phyloP scores from a whole-genome alignment of 164 flowering plant species.

The Platanus orientalis region DNA sequence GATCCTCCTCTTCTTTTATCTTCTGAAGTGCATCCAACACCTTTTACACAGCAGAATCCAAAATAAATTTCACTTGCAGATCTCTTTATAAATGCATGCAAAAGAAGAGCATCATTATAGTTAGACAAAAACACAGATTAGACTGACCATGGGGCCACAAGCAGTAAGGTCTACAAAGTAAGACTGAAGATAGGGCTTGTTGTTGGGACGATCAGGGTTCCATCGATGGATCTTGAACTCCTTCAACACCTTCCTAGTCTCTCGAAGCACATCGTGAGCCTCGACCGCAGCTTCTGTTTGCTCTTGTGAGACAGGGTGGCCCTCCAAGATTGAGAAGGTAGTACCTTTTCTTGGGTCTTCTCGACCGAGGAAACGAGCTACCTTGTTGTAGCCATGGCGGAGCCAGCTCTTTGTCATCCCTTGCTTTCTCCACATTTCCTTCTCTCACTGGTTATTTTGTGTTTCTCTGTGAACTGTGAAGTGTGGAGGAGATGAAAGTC shows the following conservation, averaged over 20 bases:
- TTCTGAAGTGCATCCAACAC: conserved; percentile 76
- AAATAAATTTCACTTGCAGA: conserved; percentile 5
- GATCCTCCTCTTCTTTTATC: conserved; percentile 57
- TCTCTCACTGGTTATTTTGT: background rate
- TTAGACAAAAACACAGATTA: background rate
- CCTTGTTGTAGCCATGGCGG: conserved; percentile 10
- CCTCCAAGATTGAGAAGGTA: conserved; percentile 45
- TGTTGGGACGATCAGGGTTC: conserved; percentile 51
- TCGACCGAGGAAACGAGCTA: conserved; percentile 3
- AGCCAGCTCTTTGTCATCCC: conserved; percentile 1
- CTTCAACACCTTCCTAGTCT: conserved; percentile 23
- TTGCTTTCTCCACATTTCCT: conserved; percentile 10
- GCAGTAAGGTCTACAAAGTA: conserved; percentile 51
- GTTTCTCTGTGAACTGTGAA: background rate
- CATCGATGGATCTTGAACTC: conserved; percentile 71
- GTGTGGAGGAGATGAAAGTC: background rate
- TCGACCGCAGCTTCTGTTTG: conserved; percentile 44
- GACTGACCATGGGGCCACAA: conserved; percentile 71
- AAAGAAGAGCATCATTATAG: background rate
- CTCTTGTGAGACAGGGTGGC: conserved; percentile 41
- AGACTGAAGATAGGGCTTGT: conserved; percentile 60
- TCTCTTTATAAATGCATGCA: background rate
- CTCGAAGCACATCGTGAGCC: conserved; percentile 6
- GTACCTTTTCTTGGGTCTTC: background rate
- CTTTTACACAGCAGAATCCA: too few species aligned